A percentile compares a stretch with the other conserved stretches of the same genome.
These are phyloP conservation scores for Prunus mongolica DNA, from an alignment of 306 rosid genomes.

Conservation along the genomic window DNA sequence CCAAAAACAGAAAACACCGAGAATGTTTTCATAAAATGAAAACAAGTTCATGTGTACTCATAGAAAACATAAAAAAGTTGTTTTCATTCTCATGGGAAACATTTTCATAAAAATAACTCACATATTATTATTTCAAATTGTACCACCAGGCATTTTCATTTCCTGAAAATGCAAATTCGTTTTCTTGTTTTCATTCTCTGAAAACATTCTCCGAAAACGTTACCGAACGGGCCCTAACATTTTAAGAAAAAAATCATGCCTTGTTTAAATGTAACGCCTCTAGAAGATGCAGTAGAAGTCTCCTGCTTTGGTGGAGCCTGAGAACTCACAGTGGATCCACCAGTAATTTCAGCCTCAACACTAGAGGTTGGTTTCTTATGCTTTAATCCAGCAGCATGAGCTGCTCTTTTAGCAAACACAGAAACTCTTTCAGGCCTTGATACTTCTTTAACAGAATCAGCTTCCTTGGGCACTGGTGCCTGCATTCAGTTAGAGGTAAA, in stretches of 20 bases:
- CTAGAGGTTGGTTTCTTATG: constrained; percentile 81
- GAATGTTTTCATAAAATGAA: too few relatives aligned
- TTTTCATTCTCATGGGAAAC: too few relatives aligned
- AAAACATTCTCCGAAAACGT: too few relatives aligned
- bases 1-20: too few relatives aligned
- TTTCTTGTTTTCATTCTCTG: too few relatives aligned
- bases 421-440: constrained; percentile 59
- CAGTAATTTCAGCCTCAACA: constrained; percentile 85
- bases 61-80: too few relatives aligned
- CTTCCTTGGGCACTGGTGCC: constrained; percentile 54
- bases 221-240: neutral
- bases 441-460: constrained; percentile 60
- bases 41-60: too few relatives aligned
- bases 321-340: constrained; percentile 72
- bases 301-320: constrained; percentile 81
- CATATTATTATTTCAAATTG: too few relatives aligned
- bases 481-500: constrained; percentile 30
- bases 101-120: too few relatives aligned
- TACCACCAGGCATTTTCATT: too few relatives aligned
- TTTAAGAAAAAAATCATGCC: constrained; percentile 38
- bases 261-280: constrained; percentile 55
- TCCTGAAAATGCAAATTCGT: too few relatives aligned
- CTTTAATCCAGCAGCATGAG: constrained; percentile 42
- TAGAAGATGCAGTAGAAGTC: constrained; percentile 78
- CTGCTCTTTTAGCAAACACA: constrained; percentile 54